These are phyloP conservation scores for Saturnispora mendoncae DNA, from an alignment of 805 yeast species.

Conservation along the genomic window DNA sequence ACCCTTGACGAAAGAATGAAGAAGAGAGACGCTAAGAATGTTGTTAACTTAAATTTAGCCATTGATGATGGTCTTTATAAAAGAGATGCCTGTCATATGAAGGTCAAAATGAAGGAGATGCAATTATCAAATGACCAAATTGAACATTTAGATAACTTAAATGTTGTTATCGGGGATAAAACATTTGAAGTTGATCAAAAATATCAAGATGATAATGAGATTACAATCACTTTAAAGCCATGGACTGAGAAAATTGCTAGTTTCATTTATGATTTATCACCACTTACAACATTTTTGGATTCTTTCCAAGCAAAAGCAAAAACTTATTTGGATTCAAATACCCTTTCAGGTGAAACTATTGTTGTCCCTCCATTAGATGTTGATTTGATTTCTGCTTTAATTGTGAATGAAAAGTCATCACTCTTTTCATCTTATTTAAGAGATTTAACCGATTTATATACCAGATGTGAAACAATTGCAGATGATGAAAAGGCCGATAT, in stretches of 20 bases:
- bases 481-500: constrained; percentile 9
- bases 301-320: constrained; percentile 1
- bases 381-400: constrained; percentile 32
- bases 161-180: constrained; percentile 1
- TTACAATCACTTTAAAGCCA: constrained; percentile 4
- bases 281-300: background rate
- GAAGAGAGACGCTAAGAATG: constrained; percentile 17
- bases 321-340: background rate
- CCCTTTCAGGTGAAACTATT: constrained; percentile 1
- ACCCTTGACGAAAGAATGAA: constrained; percentile 6
- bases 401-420: constrained; percentile 37
- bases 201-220: background rate
- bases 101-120: background rate
- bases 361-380: constrained; percentile 21
- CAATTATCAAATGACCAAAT: constrained; percentile 3
- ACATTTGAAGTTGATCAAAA: constrained; percentile 1
- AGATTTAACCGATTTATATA: constrained; percentile 43
- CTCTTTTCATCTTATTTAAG: constrained; percentile 67
- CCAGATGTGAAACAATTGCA: constrained; percentile 34
- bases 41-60: constrained; percentile 11
- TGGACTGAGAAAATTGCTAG: constrained; percentile 1
- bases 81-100: constrained; percentile 11
- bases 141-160: constrained; percentile 3
- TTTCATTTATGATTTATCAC: constrained; percentile 1
- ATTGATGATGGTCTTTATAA: constrained; percentile 12